These are phyloP conservation scores for Colletotrichum agaves DNA, from an alignment of 2,329 filamentous ascomycete species.

Conservation along the genomic window DNA sequence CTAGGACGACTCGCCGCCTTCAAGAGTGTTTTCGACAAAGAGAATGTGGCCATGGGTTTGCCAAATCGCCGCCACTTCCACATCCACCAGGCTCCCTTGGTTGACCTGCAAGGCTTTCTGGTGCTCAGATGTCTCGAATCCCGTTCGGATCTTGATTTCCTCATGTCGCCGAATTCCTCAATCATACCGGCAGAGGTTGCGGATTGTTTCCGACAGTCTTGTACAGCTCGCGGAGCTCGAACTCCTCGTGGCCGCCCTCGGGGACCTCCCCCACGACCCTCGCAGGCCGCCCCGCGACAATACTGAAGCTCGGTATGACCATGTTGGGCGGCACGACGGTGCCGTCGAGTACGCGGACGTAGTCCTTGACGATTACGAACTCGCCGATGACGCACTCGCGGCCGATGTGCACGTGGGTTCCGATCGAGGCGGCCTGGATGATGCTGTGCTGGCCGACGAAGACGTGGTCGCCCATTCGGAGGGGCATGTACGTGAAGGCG, in stretches of 20 bases:
- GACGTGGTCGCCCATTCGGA: conserved; percentile 94
- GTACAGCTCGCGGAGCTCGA: conserved; percentile 73
- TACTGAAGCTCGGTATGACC: conserved; percentile 91
- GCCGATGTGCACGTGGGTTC: conserved; percentile 88
- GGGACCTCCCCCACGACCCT: conserved; percentile 84
- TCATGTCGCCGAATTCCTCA: not conserved
- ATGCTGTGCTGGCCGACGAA: conserved; percentile 82
- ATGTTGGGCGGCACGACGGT: conserved; percentile 87
- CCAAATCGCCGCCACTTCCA: too few species aligned
- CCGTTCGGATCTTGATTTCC: not conserved
- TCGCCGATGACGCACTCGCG: conserved; percentile 81
- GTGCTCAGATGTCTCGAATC: not conserved
- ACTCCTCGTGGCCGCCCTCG: conserved; percentile 73
- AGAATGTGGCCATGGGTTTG: too few species aligned
- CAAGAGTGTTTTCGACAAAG: too few species aligned
- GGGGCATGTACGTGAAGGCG: conserved; percentile 82
- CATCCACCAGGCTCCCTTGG: too few species aligned
- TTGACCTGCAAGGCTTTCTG: too few species aligned
- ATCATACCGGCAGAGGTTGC: conserved; percentile 41
- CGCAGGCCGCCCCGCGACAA: conserved; percentile 87
- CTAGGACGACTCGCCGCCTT: not conserved
- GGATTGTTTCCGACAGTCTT: conserved; percentile 71
- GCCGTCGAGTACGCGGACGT: conserved; percentile 86
- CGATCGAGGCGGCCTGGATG: conserved; percentile 85
- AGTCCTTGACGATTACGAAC: conserved; percentile 94